These are phyloP conservation scores for Butyriboletus loyo DNA, from an alignment of 768 basidiomycete species.

Conservation along the genomic window DNA sequence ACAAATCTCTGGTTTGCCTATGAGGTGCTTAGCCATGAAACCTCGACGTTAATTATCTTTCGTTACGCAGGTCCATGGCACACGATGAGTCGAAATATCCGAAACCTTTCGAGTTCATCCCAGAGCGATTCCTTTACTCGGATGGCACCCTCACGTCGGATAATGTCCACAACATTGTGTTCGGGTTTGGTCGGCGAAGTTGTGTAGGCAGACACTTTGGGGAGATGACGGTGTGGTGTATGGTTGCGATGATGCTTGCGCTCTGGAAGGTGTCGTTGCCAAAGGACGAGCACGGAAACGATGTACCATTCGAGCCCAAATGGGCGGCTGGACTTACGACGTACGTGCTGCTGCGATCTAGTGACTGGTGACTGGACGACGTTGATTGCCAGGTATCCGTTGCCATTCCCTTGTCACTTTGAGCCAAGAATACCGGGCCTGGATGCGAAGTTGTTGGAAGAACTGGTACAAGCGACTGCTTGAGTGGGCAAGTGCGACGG, in stretches of 20 bases:
- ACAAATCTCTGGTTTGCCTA: slow-evolving; percentile 29
- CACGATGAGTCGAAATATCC: slow-evolving; percentile 32
- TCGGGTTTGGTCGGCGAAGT: slow-evolving; percentile 21
- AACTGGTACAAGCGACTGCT: slow-evolving; percentile 1
- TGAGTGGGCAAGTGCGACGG: neutral
- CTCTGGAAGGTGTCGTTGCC: slow-evolving; percentile 12
- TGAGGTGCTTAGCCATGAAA: neutral
- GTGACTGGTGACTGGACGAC: neutral
- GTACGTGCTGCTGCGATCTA: slow-evolving; percentile 2
- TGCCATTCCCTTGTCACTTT: slow-evolving; percentile 14
- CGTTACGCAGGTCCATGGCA: slow-evolving; percentile 11
- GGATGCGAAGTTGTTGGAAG: slow-evolving; percentile 8
- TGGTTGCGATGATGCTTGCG: slow-evolving; percentile 14
- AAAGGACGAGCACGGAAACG: slow-evolving; percentile 11
- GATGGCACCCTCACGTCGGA: slow-evolving; percentile 15
- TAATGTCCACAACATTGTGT: slow-evolving; percentile 12
- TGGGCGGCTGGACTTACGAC: slow-evolving; percentile 14
- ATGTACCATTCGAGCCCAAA: slow-evolving; percentile 7
- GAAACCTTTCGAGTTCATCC: slow-evolving; percentile 35
- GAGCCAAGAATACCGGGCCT: slow-evolving; percentile 9
- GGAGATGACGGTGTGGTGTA: slow-evolving; percentile 13
- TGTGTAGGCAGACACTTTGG: slow-evolving; percentile 21
- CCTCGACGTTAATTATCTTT: neutral
- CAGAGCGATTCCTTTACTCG: slow-evolving; percentile 32
- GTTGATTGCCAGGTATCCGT: slow-evolving; percentile 7